Evolutionary conservation across 805 yeast genomes (phyloP), one percentile per base, ranked within the genome.

Genomic region (Komagataella populi): DNA sequence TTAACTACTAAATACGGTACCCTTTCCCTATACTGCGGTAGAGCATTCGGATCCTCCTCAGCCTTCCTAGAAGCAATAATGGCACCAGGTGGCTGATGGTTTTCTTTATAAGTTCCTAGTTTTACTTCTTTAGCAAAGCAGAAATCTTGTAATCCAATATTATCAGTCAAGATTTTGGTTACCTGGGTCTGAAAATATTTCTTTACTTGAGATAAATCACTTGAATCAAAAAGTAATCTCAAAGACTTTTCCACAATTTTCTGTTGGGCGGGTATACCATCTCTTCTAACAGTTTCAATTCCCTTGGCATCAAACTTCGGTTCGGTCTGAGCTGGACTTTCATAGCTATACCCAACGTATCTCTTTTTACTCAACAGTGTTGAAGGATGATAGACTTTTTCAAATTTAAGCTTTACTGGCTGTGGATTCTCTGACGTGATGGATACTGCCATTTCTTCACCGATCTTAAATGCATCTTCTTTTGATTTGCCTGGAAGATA

Each of bases 261-360:
- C 65, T 81, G 95, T 56, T 87, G 95, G 0, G 96, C 96, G 0
- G 95, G 95, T 23, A 90, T 84, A 0, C 98, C 98, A 65, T 93
- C 99, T 55, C 99, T 70, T 55, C 99, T 68, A 0, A 93, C 87
- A 0, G 98, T 93, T 61, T 93, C 99, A 10, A 88, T 89, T 1
- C 99, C 99, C 57, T 93, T 93, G 0, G 99, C 97, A 69, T 93
- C 98, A 63, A 93, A 89, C 39, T 66, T 73, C 0, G 96, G 87
- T 6, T 54, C 67, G 2, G 50, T 55, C 56, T 84, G 89, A 14
- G 65, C 66, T 24, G 72, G 75, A 16, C 63, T 58, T 56, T 86
- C 96, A 64, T 76, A 91, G 46, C 84, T 74, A 61, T 83, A 81
- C 0, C 99, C 99, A 17, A 89, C 96, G 60, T 93, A 93, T 47